A percentile compares a stretch with the other conserved stretches of the same genome.
Conservation (phyloP, 768 basidiomycete species). For the Suillus discolor region DNA sequence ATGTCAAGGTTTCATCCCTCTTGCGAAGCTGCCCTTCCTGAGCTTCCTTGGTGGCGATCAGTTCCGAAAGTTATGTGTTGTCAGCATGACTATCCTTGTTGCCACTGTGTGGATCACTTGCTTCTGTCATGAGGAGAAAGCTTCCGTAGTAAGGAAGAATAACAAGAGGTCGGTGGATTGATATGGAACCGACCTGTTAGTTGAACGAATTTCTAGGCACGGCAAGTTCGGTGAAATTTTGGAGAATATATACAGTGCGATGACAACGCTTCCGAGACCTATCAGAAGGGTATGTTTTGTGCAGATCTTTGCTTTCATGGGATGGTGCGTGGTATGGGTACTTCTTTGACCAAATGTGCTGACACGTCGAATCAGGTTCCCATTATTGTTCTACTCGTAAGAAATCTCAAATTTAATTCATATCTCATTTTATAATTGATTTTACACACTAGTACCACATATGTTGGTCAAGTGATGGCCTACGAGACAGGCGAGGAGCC, state of each 20-base stretch:
- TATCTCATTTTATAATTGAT: slow-evolving; percentile 9
- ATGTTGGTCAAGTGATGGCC: slow-evolving; percentile 94
- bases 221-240: slow-evolving; percentile 75
- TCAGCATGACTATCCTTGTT: slow-evolving; percentile 79
- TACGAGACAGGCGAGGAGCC: slow-evolving; percentile 73
- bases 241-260: slow-evolving; percentile 73
- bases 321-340: slow-evolving; percentile 59
- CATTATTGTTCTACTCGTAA: slow-evolving; percentile 91
- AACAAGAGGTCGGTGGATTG: slow-evolving; percentile 10
- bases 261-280: slow-evolving; percentile 76
- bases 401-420: slow-evolving; percentile 23
- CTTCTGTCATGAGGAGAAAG: slow-evolving; percentile 80
- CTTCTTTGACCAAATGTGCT: slow-evolving; percentile 8
- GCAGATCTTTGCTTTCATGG: slow-evolving; percentile 96
- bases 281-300: slow-evolving; percentile 91
- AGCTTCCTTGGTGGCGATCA: slow-evolving; percentile 85
- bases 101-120: slow-evolving; percentile 89
- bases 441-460: slow-evolving; percentile 68
- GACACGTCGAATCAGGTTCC: slow-evolving; percentile 62
- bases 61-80: slow-evolving; percentile 94
- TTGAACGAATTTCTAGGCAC: slow-evolving; percentile 14
- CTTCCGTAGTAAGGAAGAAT: slow-evolving; percentile 48
- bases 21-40: slow-evolving; percentile 77
- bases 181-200: slow-evolving; percentile 7
- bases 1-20: slow-evolving; percentile 78